phyloP scores from a whole-genome alignment of 495 filamentous ascomycete species.

The Xylaria bambusicola region DNA sequence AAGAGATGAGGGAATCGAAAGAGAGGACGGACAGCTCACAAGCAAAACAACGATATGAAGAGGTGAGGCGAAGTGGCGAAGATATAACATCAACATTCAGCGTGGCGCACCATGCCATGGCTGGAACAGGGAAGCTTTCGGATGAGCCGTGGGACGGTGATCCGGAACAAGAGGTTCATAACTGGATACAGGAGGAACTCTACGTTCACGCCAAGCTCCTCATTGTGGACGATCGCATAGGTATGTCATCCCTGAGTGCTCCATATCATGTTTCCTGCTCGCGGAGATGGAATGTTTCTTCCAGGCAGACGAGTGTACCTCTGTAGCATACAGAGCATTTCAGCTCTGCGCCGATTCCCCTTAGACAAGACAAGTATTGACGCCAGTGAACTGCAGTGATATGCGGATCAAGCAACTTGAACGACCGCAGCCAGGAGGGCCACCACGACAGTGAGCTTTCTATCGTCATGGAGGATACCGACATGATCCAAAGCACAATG shows the following conservation, averaged over 20 bases:
- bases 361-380: too few species aligned
- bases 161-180: conserved; percentile 69
- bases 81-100: conserved; percentile 58
- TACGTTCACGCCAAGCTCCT: conserved; percentile 90
- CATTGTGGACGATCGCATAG: conserved; percentile 79
- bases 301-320: too few species aligned
- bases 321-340: too few species aligned
- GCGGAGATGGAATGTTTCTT: too few species aligned
- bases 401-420: conserved; percentile 88
- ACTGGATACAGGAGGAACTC: conserved; percentile 92
- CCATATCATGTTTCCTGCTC: too few species aligned
- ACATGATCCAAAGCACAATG: conserved; percentile 73
- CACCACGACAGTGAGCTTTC: conserved; percentile 90
- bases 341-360: too few species aligned
- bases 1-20: conserved; percentile 47
- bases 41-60: conserved; percentile 67
- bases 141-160: conserved; percentile 75
- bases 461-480: conserved; percentile 87
- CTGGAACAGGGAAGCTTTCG: conserved; percentile 61
- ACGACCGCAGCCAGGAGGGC: conserved; percentile 89
- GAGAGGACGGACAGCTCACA: conserved; percentile 55
- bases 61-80: conserved; percentile 48
- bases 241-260: too few species aligned
- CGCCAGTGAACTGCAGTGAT: too few species aligned
- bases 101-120: conserved; percentile 83